Base-by-base conservation (phyloP, 768 basidiomycete genomes). In the Calocybe cyanea region DNA sequence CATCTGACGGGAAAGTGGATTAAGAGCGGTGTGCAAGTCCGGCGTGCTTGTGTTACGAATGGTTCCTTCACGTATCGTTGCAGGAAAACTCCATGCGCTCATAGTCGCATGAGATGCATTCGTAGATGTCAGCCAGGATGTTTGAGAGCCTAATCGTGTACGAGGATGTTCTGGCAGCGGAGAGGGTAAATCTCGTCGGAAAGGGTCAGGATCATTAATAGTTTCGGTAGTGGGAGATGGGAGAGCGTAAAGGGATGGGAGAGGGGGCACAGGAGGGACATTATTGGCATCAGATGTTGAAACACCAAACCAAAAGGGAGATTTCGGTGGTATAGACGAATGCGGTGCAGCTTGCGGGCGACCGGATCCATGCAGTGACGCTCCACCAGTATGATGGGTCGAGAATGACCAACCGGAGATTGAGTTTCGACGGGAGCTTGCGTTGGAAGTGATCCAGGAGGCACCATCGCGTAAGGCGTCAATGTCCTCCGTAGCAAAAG, bases 371-470 rank as follows among this genome's bases (percentile, higher is more conserved):
- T 61, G 70, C 19, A 63, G 62, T 28, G 68, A 67, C 9, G 61
- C 63, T 17, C 58, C 57, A 15, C 50, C 57, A 2, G 80, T 79
- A 38, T 80, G 75, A 55, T 80, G 78, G 1, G 84, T 86, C 1
- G 83, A 82, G 63, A 86, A 85, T 0, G 85, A 86, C 77, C 83
- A 87, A 14, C 76, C 76, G 7, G 85, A 87, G 20, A 78, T 60
- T 0, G 84, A 85, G 35, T 76, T 73, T 45, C 66, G 76, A 35
- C 71, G 71, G 24, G 77, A 78, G 43, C 76, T 73, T 14, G 78
- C 69, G 34, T 76, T 73, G 38, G 86, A 87, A 0, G 87, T 85
- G 49, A 89, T 78, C 85, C 87, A 88, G n/a, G 86, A 87, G 39
- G 78, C 79, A 41, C 85, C 85, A 52, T 88, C 86, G 17, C 80